A percentile compares a stretch with the other conserved stretches of the same genome.
phyloP scores from a whole-genome alignment of 352 stramenopile genomes.

The Phytophthora cajani region DNA sequence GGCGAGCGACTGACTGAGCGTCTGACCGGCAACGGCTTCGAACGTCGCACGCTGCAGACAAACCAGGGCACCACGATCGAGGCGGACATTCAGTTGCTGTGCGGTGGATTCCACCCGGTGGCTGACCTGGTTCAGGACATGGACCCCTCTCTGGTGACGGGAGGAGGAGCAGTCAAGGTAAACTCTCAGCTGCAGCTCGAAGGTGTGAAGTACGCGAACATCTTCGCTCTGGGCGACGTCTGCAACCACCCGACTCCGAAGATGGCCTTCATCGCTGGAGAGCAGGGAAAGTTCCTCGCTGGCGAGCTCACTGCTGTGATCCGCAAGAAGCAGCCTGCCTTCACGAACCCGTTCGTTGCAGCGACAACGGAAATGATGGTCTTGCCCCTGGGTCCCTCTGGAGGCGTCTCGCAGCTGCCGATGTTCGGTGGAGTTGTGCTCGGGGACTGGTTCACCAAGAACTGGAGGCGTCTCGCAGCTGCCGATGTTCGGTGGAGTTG shows the following conservation, averaged over 20 bases:
- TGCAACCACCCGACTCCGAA: conserved; percentile 61
- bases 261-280: conserved; percentile 45
- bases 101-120: conserved; percentile 45
- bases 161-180: conserved; percentile 51
- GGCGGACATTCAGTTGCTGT: conserved; percentile 68
- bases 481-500: conserved; percentile 52
- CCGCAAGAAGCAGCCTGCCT: conserved; percentile 25
- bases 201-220: conserved; percentile 44
- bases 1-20: conserved; percentile 56
- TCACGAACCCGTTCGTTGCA: conserved; percentile 40
- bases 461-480: conserved; percentile 63
- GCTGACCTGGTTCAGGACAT: conserved; percentile 44
- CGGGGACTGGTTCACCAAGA: conserved; percentile 52
- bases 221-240: conserved; percentile 66
- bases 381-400: conserved; percentile 58
- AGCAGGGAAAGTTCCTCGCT: conserved; percentile 55
- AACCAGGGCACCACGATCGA: conserved; percentile 60
- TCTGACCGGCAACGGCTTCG: conserved; percentile 47
- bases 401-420: conserved; percentile 61
- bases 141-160: conserved; percentile 49
- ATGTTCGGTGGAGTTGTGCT: conserved; percentile 57
- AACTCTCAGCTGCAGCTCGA: conserved; percentile 63
- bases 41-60: conserved; percentile 47
- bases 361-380: conserved; percentile 24
- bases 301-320: conserved; percentile 39